Base-by-base conservation (phyloP, 371 early-diverging fungal species). In the Mucor plumbeus region DNA sequence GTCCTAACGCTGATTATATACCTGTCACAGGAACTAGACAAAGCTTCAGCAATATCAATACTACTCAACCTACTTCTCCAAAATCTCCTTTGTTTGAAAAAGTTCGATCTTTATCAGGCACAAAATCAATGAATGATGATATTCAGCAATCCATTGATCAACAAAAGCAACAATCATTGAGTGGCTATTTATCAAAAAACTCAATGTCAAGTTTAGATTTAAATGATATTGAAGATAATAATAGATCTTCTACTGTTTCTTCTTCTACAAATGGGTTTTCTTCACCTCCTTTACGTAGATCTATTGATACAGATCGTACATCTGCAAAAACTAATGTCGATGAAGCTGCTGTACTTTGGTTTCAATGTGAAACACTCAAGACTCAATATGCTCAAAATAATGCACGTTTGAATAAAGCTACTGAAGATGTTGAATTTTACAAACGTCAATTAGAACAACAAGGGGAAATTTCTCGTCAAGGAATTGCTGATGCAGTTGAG, bases 271-370 rank as follows among this genome's bases (percentile, higher is more conserved):
- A 55, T 35, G 55, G 55, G 7, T 15, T 31, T n/a, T 55, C 55
- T 7, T 55, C 35, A 5, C 31, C 35, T 14, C 35, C 55, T 35
- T 17, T 35, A 0, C 31, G 34, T 21, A 35, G 7, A 31, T 55
- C 55, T 7, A 17, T 55, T 7, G 34, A 55, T 7, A 35, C 31
- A 6, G 34, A 40, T 9, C 33, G 41, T 14, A 44, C 41, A 17
- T 33, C 61, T 15, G 47, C n/a, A 4, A 56, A 64, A 21, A 44
- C 17, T 13, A 36, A 8, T 5, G 14, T 41, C 36, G 64, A 34
- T 56, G 64, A 64, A 31, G 72, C 72, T 26, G 68, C 72, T 34
- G 34, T 61, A 33, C 72, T 72, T 35, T 72, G 73, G 73, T 72
- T 72, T 59, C 69, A 72, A 40, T 59, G 55, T 14, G 73, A 72